A percentile compares a stretch with the other conserved stretches of the same genome.
Evolutionary conservation across 352 stramenopile genomes (phyloP).

Genomic region (Phytopythium litorale): DNA sequence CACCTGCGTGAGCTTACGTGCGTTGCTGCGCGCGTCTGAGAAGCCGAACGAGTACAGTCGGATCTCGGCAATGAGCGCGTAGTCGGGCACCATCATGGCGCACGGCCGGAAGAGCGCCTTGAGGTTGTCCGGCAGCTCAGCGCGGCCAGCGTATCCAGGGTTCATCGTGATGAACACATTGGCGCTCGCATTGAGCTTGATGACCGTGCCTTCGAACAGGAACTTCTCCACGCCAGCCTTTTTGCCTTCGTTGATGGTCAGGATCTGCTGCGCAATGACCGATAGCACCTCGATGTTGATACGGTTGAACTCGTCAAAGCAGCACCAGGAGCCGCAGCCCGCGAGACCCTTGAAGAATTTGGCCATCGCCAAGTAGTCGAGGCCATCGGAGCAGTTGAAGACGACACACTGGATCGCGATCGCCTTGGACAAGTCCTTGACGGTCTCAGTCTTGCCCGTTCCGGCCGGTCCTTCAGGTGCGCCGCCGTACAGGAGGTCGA

Average conservation of each 20-base stretch:
- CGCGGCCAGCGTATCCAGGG: constrained; percentile 94
- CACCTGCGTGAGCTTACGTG: constrained; percentile 92
- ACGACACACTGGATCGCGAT: constrained; percentile 95
- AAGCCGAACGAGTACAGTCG: constrained; percentile 93
- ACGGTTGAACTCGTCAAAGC: constrained; percentile 95
- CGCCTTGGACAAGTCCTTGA: constrained; percentile 94
- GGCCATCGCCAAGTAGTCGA: constrained; percentile 93
- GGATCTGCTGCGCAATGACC: constrained; percentile 94
- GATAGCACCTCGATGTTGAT: constrained; percentile 95
- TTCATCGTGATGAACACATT: constrained; percentile 97
- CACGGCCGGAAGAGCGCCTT: constrained; percentile 93
- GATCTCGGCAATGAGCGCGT: constrained; percentile 93
- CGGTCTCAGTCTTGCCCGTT: constrained; percentile 94
- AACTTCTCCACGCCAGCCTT: constrained; percentile 90
- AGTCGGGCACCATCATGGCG: constrained; percentile 96
- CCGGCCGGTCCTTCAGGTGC: constrained; percentile 92
- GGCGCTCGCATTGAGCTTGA: constrained; percentile 90
- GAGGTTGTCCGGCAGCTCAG: constrained; percentile 92
- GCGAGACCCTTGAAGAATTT: constrained; percentile 96
- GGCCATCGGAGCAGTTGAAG: constrained; percentile 91
- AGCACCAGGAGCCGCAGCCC: constrained; percentile 91
- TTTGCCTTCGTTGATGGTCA: constrained; percentile 92
- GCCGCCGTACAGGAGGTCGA: constrained; percentile 92
- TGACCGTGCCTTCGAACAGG: constrained; percentile 92
- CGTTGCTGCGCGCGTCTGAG: constrained; percentile 83